These are phyloP conservation scores for Alternaria ethzedia DNA, from an alignment of 2,329 filamentous ascomycete genomes.

Conservation along the genomic window DNA sequence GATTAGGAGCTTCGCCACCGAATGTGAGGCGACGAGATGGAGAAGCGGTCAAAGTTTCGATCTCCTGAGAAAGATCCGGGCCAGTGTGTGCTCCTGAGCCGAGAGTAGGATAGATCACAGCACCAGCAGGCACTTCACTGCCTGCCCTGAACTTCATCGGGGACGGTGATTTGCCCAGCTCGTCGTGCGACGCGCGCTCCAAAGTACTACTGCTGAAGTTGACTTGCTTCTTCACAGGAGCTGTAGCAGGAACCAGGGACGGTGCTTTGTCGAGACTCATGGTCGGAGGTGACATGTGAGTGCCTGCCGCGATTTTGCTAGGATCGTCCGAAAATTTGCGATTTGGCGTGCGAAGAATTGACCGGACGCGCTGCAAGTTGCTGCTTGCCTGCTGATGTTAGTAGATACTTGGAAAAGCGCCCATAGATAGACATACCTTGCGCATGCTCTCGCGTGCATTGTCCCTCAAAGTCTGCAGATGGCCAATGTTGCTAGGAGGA, in stretches of 20 bases:
- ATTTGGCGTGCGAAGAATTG: conserved; percentile 67
- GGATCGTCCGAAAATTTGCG: conserved; percentile 66
- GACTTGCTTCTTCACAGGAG: conserved; percentile 78
- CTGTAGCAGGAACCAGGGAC: conserved; percentile 65
- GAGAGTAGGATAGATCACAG: conserved; percentile 41
- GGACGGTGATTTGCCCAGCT: conserved; percentile 43
- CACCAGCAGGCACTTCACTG: conserved; percentile 42
- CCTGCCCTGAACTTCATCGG: conserved; percentile 45
- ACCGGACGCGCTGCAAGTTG: conserved; percentile 64
- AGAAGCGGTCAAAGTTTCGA: conserved; percentile 32
- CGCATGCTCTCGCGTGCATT: conserved; percentile 47
- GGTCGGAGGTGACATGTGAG: conserved; percentile 57
- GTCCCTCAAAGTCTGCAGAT: conserved; percentile 42
- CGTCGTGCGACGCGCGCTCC: conserved; percentile 43
- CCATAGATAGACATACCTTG: conserved; percentile 22
- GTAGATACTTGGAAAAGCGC: background rate
- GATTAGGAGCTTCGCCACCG: conserved; percentile 33
- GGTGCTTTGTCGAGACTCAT: conserved; percentile 59
- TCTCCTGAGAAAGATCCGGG: conserved; percentile 42
- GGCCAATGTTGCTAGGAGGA: conserved; percentile 34
- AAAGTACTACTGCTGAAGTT: conserved; percentile 79
- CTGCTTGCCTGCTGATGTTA: conserved; percentile 41
- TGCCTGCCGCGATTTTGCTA: conserved; percentile 65
- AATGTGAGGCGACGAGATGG: conserved; percentile 46
- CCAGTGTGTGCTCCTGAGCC: conserved; percentile 41